Percentiles rank a stretch among this genome's conserved stretches.
Evolutionary conservation across 2,329 filamentous ascomycete genomes (phyloP).

Genomic region (Neonectria sp.): DNA sequence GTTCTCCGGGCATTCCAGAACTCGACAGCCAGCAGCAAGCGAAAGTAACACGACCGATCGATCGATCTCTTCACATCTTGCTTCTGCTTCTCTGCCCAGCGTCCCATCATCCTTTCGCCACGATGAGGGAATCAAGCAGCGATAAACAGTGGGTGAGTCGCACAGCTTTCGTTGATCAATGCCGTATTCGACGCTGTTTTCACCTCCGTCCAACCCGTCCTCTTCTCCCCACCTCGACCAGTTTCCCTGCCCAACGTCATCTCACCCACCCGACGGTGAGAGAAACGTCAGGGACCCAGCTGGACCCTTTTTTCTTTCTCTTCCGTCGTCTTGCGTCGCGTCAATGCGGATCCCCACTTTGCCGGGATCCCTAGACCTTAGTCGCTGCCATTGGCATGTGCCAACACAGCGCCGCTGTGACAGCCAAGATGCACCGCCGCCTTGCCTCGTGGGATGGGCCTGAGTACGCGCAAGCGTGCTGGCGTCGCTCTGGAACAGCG

Average conservation of each 20-base stretch:
- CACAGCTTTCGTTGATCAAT: slow-evolving; percentile 27
- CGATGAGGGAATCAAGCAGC: slow-evolving; percentile 44
- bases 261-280: slow-evolving; percentile 23
- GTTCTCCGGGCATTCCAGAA: background rate
- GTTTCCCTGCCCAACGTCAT: slow-evolving; percentile 43
- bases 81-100: slow-evolving; percentile 13
- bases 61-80: slow-evolving; percentile 13
- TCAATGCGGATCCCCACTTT: slow-evolving; percentile 39
- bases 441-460: slow-evolving; percentile 27
- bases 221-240: slow-evolving; percentile 25
- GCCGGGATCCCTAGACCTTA: slow-evolving; percentile 27
- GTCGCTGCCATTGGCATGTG: slow-evolving; percentile 36
- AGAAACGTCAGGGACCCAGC: slow-evolving; percentile 37
- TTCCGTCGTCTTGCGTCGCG: slow-evolving; percentile 34
- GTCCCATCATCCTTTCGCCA: slow-evolving; percentile 22
- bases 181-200: slow-evolving; percentile 24
- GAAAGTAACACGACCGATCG: background rate
- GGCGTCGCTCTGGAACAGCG: slow-evolving; percentile 35
- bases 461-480: slow-evolving; percentile 45
- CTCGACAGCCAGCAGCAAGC: background rate
- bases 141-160: slow-evolving; percentile 67
- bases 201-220: slow-evolving; percentile 29
- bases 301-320: slow-evolving; percentile 36
- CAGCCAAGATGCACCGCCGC: slow-evolving; percentile 28
- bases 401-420: slow-evolving; percentile 33